Evolutionary conservation across 2,329 filamentous ascomycete genomes (phyloP), one percentile per base, ranked within the genome.

Genomic region (Ascochyta rabiei): DNA sequence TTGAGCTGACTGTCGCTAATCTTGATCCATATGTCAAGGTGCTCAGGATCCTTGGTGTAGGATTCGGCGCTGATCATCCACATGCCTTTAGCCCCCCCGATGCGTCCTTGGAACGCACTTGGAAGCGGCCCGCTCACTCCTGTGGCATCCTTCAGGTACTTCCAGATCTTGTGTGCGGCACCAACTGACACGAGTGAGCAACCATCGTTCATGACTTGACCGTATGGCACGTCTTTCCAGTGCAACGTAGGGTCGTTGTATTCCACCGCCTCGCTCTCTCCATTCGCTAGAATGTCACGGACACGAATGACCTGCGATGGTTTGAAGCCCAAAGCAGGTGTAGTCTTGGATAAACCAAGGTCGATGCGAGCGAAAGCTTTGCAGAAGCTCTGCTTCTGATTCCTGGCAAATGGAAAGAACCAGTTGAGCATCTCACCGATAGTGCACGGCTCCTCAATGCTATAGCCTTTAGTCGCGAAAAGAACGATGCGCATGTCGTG

Each of bases 1-100:
- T 93, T 93, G 0, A 81, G 73, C 56, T 93, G 90, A 0, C 87
- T 91, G 0, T 81, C 72, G 0, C 77, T 80, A 15, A 88, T 84
- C 50, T 87, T 81, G 37, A 92, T 89, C 88, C 87, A 90, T 9
- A 78, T 70, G 2, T 71, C 68, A 19, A 74, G 64, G 15, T 85
- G 73, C 0, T 77, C 67, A 0, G 62, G 48, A 1, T 80, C 75
- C 0, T 75, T 74, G 0, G 71, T 72, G 23, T 83, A 80, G 0
- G 76, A 66, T 3, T 77, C 70, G 0, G 79, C 76, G 60, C 88
- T 86, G 5, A 88, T 72, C 41, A 88, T 80, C 89, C 89, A 93
- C 60, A 93, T 79, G 0, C 90, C 90, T 70, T 93, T 93, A 0
- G 88, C 88, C 16, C 87, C 84, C 9, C 85, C 88, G 31, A 93